Evolutionary conservation across 202 grass and related monocot genomes (phyloP).

Genomic region (Brachypodium distachyon): DNA sequence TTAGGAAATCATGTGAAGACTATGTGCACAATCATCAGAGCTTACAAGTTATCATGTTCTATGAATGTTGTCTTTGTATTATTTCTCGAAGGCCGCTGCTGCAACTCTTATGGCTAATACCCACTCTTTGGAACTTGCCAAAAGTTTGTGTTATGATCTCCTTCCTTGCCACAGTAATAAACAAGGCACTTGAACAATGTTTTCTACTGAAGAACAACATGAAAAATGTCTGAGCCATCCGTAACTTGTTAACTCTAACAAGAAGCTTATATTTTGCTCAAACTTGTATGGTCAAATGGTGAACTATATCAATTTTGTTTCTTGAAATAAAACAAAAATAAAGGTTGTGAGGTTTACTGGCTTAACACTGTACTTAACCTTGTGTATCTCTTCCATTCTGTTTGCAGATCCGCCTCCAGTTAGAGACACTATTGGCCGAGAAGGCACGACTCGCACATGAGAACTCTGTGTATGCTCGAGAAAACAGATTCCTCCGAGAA

Average conservation of each 20-base stretch:
- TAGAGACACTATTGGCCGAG: conserved; percentile 85
- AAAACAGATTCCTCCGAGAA: conserved; percentile 93
- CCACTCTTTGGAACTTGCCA: neutral
- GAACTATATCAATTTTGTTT: neutral
- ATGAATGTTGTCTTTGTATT: neutral
- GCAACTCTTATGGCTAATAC: neutral
- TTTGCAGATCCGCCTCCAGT: conserved; percentile 77
- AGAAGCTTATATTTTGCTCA: neutral
- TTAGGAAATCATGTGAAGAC: neutral
- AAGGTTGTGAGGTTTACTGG: neutral
- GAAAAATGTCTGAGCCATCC: neutral
- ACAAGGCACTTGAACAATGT: neutral
- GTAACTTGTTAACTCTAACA: neutral
- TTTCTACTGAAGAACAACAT: neutral
- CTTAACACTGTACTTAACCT: neutral
- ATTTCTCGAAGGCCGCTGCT: neutral
- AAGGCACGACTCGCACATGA: conserved; percentile 87
- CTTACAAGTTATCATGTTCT: neutral
- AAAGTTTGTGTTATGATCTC: neutral
- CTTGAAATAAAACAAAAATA: neutral
- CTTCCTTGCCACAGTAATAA: neutral
- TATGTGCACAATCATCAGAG: neutral
- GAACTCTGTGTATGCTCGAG: conserved; percentile 89
- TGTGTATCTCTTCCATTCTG: neutral
- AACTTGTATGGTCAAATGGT: neutral